Conservation (phyloP, 495 filamentous ascomycete species). For the Talaromyces proteolyticus region DNA sequence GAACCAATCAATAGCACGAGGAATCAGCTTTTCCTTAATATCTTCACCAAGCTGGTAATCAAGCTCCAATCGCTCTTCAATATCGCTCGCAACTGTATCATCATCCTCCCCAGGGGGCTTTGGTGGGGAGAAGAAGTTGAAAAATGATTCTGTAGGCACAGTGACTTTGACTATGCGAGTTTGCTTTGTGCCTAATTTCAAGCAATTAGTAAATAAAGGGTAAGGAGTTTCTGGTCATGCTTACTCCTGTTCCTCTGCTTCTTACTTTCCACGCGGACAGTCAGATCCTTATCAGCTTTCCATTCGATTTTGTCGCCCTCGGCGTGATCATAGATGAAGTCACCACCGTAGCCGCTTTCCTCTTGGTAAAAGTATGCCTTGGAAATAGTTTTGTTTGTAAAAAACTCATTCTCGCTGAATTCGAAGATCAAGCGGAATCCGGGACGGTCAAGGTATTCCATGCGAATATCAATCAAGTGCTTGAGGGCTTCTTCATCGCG, state of each 20-base stretch:
- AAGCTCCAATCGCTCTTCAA: conserved; percentile 96
- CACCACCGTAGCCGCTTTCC: conserved; percentile 95
- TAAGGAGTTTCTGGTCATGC: conserved; percentile 1
- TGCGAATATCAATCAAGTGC: conserved; percentile 87
- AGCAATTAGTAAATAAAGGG: conserved; percentile 19
- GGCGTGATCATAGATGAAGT: conserved; percentile 99
- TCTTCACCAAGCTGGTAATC: conserved; percentile 99
- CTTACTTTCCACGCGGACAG: conserved; percentile 92
- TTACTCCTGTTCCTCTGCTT: conserved; percentile 99
- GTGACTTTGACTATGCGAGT: conserved; percentile 98
- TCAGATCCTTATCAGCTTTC: conserved; percentile 90
- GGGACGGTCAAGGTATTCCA: conserved; percentile 97
- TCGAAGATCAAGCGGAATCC: conserved; percentile 98
- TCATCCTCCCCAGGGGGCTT: conserved; percentile 72
- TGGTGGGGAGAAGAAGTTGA: conserved; percentile 99
- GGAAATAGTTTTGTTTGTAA: conserved; percentile 92
- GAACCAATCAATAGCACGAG: conserved; percentile 98
- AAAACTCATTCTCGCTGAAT: conserved; percentile 90
- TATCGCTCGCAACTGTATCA: conserved; percentile 78
- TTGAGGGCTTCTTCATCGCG: conserved; percentile 91
- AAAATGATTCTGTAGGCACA: conserved; percentile 97
- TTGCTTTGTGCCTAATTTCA: conserved; percentile 83
- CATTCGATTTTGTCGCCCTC: conserved; percentile 97
- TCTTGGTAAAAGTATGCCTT: conserved; percentile 99
- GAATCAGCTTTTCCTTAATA: conserved; percentile 99